Evolutionary conservation across 2,329 filamentous ascomycete genomes (phyloP), one percentile per base, ranked within the genome.

Genomic region (Aspergillus puulaauensis): DNA sequence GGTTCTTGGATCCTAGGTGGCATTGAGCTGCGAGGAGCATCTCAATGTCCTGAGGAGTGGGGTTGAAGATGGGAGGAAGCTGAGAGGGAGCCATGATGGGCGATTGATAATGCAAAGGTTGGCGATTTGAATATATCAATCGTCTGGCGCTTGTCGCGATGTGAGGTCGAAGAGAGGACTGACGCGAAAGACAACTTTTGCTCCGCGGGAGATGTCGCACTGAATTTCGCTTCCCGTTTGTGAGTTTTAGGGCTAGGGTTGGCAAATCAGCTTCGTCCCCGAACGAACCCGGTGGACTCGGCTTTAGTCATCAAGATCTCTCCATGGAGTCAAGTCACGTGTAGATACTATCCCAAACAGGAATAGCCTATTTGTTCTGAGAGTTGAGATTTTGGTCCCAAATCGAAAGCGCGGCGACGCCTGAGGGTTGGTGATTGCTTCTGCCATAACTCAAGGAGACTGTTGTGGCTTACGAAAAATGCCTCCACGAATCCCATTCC

Each of bases 1-100:
- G 81, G 88, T 99, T 99, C 91, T 98, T 98, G 83, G 89, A 91
- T 75, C 95, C 95, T 73, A 98, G 87, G 83, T 99, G 96, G 83
- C 85, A 87, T 84, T 98, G 93, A 75, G 96, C 93, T 77, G 93
- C 90, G 74, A 99, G 90, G 77, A 99, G 91, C 90, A 93, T 95
- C 90, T 99, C 95, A 83, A 99, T 96, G 85, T 99, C 95, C 85
- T 96, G 88, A 78, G 88, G 89, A 75, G 95, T 98, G 77, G 95
- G 91, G 86, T 96, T 95, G 89, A 99, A 96, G 76, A 90, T 85
- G 70, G 93, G 84, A 79, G 95, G 95, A 70, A 97, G 90, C 84
- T 97, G 96, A 75, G 87, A 86, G 79, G 93, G 90, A 78, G 93
- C 91, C 93, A 97, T 97, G 79, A 87, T 95, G 88, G 83, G 79